These are phyloP conservation scores for Loxodes magnus DNA, from an alignment of 73 alveolate species.

Conservation along the genomic window DNA sequence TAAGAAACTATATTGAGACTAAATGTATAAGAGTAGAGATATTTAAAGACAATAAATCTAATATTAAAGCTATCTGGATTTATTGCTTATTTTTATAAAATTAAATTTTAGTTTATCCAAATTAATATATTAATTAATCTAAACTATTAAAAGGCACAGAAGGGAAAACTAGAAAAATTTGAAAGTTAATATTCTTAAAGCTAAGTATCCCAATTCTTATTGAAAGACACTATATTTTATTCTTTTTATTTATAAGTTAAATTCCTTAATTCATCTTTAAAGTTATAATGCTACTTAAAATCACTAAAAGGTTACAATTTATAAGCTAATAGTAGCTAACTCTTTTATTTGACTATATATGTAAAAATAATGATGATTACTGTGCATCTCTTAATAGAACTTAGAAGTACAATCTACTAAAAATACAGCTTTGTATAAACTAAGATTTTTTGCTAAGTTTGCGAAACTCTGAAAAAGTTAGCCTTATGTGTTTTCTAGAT, in stretches of 20 bases:
- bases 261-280: constrained; percentile 72
- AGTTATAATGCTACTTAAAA: constrained; percentile 52
- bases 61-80: constrained; percentile 51
- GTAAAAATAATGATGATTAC: constrained; percentile 98
- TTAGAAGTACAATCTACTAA: constrained; percentile 98
- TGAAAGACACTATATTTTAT: constrained; percentile 62
- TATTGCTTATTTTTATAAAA: constrained; percentile 64
- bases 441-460: constrained; percentile 84
- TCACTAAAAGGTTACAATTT: constrained; percentile 87
- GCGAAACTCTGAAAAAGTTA: constrained; percentile 99
- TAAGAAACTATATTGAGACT: constrained; percentile 85
- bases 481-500: constrained; percentile 77
- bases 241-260: constrained; percentile 50
- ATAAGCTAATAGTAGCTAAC: constrained; percentile 89
- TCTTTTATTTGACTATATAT: constrained; percentile 88
- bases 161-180: constrained; percentile 65
- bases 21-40: constrained; percentile 93
- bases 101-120: constrained; percentile 65
- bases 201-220: constrained; percentile 66
- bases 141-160: constrained; percentile 61
- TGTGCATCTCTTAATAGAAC: constrained; percentile 94
- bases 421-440: constrained; percentile 95
- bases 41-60: constrained; percentile 90
- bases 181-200: constrained; percentile 62
- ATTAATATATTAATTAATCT: constrained; percentile 63